Evolutionary conservation across 306 rosid genomes (phyloP).

Genomic region (Trifolium dubium): DNA sequence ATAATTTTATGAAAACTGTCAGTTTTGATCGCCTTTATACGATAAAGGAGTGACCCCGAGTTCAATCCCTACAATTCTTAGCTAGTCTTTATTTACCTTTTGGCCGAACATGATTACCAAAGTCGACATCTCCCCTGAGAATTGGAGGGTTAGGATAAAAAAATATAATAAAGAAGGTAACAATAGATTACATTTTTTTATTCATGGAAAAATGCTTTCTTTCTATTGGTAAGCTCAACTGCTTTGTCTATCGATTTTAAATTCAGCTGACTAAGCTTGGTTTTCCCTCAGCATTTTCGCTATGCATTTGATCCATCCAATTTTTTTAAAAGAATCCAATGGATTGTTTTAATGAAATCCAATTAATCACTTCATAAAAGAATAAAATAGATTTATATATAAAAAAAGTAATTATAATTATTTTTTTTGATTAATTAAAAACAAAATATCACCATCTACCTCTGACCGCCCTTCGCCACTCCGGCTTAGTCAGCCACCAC

Average conservation of each 20-base stretch:
- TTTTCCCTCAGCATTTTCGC: background rate
- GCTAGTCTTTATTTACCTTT: background rate
- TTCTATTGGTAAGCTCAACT: slow-evolving; percentile 24
- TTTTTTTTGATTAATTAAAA: too few species aligned
- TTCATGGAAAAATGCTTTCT: slow-evolving; percentile 31
- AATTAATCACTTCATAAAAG: too few species aligned
- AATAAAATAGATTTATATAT: too few species aligned
- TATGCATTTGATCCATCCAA: background rate
- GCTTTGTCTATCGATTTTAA: slow-evolving; percentile 32
- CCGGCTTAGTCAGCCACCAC: too few species aligned
- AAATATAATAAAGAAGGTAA: slow-evolving; percentile 1
- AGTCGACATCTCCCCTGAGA: background rate
- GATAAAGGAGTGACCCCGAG: slow-evolving; percentile 12
- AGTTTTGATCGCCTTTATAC: slow-evolving; percentile 28
- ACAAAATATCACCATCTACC: too few species aligned
- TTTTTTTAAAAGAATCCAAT: background rate
- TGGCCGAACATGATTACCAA: background rate
- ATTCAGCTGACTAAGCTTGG: slow-evolving; percentile 8
- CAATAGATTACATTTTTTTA: slow-evolving; percentile 31
- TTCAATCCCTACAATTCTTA: slow-evolving; percentile 10
- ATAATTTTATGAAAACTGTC: slow-evolving; percentile 26
- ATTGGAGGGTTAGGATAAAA: too few species aligned
- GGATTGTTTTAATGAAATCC: background rate
- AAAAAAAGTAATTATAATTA: too few species aligned
- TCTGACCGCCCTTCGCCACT: too few species aligned